These are phyloP conservation scores for Pholiota molesta DNA, from an alignment of 768 basidiomycete species.

Conservation along the genomic window DNA sequence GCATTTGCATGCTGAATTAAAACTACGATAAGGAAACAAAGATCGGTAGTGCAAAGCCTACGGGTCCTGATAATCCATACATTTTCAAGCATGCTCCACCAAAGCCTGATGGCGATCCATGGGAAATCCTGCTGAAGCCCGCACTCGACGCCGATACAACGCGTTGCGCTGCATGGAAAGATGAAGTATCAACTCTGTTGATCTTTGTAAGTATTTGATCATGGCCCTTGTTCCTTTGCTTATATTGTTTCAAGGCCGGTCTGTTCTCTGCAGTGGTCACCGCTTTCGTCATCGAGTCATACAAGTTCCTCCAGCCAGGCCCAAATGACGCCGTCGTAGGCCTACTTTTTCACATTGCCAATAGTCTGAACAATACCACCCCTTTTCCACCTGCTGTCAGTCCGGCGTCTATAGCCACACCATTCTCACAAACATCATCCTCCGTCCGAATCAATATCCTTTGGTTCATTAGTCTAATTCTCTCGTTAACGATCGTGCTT, in stretches of 20 bases:
- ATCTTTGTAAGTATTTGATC: no score
- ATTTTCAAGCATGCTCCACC: background rate
- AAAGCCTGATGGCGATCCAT: constrained; percentile 4
- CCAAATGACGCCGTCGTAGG: constrained; percentile 14
- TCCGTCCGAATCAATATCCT: constrained; percentile 17
- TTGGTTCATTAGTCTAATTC: constrained; percentile 20
- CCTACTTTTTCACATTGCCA: constrained; percentile 10
- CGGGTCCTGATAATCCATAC: no score
- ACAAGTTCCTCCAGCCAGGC: constrained; percentile 20
- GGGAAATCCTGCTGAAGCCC: no score
- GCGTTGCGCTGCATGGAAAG: no score
- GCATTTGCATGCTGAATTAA: no score
- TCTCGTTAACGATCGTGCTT: constrained; percentile 18
- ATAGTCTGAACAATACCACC: background rate
- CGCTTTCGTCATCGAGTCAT: constrained; percentile 25
- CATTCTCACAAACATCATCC: constrained; percentile 4
- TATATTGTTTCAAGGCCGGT: constrained; percentile 21
- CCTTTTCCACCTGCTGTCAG: background rate
- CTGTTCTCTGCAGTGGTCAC: constrained; percentile 28
- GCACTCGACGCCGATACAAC: no score
- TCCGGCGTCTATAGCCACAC: background rate
- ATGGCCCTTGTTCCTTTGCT: background rate
- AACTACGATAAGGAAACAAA: no score
- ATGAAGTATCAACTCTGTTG: no score
- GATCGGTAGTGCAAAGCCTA: no score